Base-by-base conservation (phyloP, 176 grass and related monocot species). In the Phoenix dactylifera region DNA sequence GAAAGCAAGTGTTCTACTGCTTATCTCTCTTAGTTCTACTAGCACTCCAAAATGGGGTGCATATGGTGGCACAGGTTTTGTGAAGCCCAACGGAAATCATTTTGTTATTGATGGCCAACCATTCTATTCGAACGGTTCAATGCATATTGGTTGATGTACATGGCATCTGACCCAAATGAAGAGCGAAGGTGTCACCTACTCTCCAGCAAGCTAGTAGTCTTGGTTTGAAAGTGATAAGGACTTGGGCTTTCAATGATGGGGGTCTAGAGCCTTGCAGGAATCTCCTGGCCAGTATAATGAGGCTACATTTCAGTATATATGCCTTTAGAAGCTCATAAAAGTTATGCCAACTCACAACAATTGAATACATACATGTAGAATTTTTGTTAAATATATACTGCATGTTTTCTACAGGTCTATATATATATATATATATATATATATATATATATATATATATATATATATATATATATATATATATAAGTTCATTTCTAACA, bases 241-340 rank as follows among this genome's bases (percentile, higher is more conserved):
- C 83, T 5, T 90, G 86, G 91, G 91, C 91, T 52, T 96, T 96
- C 67, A 71, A 75, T 72, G 86, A 89, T 73, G 86, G 4, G 86
- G 83, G 3, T 69, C 82, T 67, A 74, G 76, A 30, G 62, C 86
- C 24, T 56, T 95, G 74, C 83, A 96, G 70, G 15, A 64, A 49
- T 75, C 77, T 5, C 91, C 86, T 12, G 86, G 91, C 55, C 77
- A 74, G 5, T 95, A 90, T 80, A 77, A 71, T 18, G 86, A 87
- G 73, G 58, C 68, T 22, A 81, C 66, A 53, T 96, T 96, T 64
- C 35, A 49, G 91, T 50, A 58, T 28, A 5, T 54, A 28, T 19
- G 5, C 54, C 32, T 35, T 35, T 20, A 20, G 20, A 20, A 20
- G 20, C 20, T 20, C 20, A 20, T 20, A 0, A 20, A 20, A 20